phyloP scores from a whole-genome alignment of 257 asterid species.

The Primulina eburnea region DNA sequence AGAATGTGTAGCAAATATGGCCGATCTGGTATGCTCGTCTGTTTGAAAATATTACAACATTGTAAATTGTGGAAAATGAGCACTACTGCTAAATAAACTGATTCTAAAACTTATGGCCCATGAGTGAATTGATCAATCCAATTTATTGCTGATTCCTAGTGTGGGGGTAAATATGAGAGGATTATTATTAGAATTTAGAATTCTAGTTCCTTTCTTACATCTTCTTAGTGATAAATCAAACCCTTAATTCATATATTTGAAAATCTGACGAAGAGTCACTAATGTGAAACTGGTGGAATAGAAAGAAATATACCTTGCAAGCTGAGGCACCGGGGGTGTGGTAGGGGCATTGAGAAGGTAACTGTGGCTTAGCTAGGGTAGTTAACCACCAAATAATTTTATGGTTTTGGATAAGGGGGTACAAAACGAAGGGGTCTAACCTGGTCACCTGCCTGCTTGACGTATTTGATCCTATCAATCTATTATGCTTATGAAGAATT shows the following conservation, averaged over 20 bases:
- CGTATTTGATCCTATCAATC: background rate
- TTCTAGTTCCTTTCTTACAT: background rate
- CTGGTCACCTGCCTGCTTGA: conserved; percentile 8
- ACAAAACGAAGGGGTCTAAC: background rate
- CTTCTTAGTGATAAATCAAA: background rate
- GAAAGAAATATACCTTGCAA: background rate
- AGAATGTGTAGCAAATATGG: conserved; percentile 91
- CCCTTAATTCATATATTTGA: background rate
- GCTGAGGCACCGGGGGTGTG: background rate
- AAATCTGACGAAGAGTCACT: background rate
- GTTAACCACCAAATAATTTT: background rate
- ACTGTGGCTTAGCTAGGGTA: background rate
- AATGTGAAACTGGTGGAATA: background rate
- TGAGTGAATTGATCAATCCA: background rate
- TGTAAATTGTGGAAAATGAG: conserved; percentile 14
- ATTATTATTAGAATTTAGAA: background rate
- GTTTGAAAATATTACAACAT: conserved; percentile 14
- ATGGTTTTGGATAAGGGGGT: background rate
- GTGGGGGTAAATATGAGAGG: background rate
- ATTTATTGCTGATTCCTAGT: background rate
- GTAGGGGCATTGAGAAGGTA: background rate
- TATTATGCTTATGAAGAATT: background rate
- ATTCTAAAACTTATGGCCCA: background rate
- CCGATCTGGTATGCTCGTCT: conserved; percentile 76
- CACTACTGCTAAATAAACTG: conserved; percentile 16